Evolutionary conservation across 139 green algal genomes (phyloP), one percentile per base, ranked within the genome.

Genomic region (Picochlorum sp.): DNA sequence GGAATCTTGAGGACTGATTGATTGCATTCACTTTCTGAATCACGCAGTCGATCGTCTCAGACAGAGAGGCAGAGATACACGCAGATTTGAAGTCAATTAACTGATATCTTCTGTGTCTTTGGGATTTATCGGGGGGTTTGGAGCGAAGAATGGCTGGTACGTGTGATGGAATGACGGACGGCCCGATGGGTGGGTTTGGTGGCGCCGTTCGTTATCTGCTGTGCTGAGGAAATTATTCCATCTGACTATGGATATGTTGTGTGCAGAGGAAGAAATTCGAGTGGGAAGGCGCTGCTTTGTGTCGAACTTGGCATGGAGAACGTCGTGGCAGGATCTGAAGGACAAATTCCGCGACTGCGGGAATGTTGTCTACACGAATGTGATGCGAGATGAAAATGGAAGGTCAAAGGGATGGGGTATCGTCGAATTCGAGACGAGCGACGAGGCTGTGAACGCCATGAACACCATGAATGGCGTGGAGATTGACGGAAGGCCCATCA

Each of bases 371-470:
- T 96, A 94, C 69, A 81, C 87, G 45, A 94, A 96, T 76, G 89
- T 96, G 13, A 90, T 90, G 71, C 74, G 77, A 26, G 83, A 89
- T 60, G 83, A 94, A 13, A 78, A 81, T 28, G 86, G 88, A 94
- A 70, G 87, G 8, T 95, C 87, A 24, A 96, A 95, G 75, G 91
- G 91, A 57, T 97, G 90, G 84, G 91, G 91, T 47, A 78, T 81
- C 20, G 75, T 96, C 18, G 90, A 96, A 81, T 95, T 90, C 41
- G 84, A 92, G 75, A 88, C 73, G 2, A 75, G 79, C 1, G 85
- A 94, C 57, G 85, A 95, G 83, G 86, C 86, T 1, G 65, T 87
- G 21, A 58, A 72, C 26, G 88, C 88, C 31, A 85, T 92, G 28
- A 74, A 84, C 62, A 81, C 66, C 6, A 75, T 93, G 49, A 91